Evolutionary conservation across 2,329 filamentous ascomycete genomes (phyloP).

Genomic region (Karstenula rhodostoma): DNA sequence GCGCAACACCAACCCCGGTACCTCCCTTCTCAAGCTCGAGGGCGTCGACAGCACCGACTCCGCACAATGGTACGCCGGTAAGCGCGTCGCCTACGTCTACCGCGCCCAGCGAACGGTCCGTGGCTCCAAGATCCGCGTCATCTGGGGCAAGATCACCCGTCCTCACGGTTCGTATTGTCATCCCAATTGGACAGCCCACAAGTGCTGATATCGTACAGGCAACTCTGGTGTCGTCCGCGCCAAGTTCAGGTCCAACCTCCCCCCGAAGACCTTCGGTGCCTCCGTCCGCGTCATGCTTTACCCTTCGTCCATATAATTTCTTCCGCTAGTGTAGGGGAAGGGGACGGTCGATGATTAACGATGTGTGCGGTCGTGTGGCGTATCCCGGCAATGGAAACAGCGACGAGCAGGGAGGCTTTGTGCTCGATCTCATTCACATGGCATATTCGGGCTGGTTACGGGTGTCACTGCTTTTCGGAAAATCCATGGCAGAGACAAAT

Average conservation of each 20-base stretch:
- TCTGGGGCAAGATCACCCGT: constrained; percentile 95
- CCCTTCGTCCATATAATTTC: constrained; percentile 90
- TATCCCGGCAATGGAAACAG: constrained; percentile 39
- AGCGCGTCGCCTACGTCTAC: constrained; percentile 99
- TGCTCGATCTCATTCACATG: constrained; percentile 46
- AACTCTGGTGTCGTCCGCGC: constrained; percentile 98
- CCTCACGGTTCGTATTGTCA: constrained; percentile 75
- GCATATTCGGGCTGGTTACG: constrained; percentile 49
- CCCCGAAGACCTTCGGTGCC: constrained; percentile 86
- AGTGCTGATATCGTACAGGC: constrained; percentile 61
- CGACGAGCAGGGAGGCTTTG: constrained; percentile 40
- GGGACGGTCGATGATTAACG: constrained; percentile 34
- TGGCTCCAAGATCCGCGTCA: constrained; percentile 97
- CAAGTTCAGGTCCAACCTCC: constrained; percentile 96
- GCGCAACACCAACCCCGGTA: constrained; percentile 88
- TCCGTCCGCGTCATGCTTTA: constrained; percentile 97
- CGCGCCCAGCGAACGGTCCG: constrained; percentile 92
- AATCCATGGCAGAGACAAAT: constrained; percentile 48
- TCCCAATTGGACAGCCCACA: background rate
- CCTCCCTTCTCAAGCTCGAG: constrained; percentile 97
- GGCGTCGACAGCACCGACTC: constrained; percentile 90
- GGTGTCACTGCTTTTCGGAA: constrained; percentile 48
- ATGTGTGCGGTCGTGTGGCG: constrained; percentile 38
- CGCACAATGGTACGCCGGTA: constrained; percentile 94
- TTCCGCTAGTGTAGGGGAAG: constrained; percentile 37